These are phyloP conservation scores for Metschnikowia picachoensis DNA, from an alignment of 805 yeast genomes.

Conservation along the genomic window DNA sequence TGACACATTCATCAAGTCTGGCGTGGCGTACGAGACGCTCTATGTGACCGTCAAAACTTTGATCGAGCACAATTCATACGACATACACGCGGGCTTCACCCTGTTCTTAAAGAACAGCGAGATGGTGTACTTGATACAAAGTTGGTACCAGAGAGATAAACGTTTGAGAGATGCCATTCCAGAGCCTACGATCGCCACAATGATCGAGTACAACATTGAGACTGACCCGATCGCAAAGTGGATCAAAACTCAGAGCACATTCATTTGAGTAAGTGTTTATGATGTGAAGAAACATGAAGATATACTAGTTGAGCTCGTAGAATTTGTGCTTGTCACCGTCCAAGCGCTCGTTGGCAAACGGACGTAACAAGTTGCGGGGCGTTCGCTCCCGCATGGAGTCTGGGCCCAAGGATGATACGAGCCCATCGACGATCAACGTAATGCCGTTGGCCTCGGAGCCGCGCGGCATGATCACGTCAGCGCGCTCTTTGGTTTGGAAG, in stretches of 20 bases:
- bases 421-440: conserved; percentile 59
- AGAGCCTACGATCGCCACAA: conserved; percentile 39
- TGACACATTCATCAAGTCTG: conserved; percentile 60
- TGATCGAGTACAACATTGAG: conserved; percentile 46
- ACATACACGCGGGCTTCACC: conserved; percentile 46
- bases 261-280: background rate
- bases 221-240: conserved; percentile 51
- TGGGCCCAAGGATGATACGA: conserved; percentile 38
- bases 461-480: conserved; percentile 71
- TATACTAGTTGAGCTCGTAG: conserved; percentile 34
- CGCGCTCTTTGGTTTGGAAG: conserved; percentile 62
- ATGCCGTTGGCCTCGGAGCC: conserved; percentile 63
- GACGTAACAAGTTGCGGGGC: conserved; percentile 26
- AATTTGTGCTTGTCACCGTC: conserved; percentile 40
- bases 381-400: conserved; percentile 13
- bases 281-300: background rate
- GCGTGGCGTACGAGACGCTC: conserved; percentile 59
- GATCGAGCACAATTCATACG: conserved; percentile 55
- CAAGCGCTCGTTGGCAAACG: conserved; percentile 32
- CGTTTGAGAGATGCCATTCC: conserved; percentile 56
- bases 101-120: conserved; percentile 42
- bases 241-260: conserved; percentile 13
- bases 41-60: conserved; percentile 62
- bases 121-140: conserved; percentile 59
- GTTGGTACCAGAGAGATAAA: conserved; percentile 65